Percentiles rank a stretch among this genome's conserved stretches.
Conservation (phyloP, 805 yeast genomes). For the Pichia eremophila region DNA sequence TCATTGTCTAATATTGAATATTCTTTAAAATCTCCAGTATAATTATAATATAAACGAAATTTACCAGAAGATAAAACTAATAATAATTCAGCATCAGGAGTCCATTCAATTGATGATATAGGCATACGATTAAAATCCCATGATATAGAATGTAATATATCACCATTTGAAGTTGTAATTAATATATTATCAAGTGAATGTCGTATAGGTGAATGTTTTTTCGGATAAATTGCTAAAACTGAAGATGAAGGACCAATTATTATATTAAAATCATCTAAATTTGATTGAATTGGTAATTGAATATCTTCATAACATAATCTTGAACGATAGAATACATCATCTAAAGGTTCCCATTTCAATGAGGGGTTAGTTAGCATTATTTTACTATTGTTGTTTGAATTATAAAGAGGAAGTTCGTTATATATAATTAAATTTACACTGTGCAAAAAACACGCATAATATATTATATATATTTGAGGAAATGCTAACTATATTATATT, state of each 20-base stretch:
- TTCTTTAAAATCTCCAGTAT: slow-evolving; percentile 59
- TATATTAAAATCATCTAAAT: slow-evolving; percentile 30
- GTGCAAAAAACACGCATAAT: too few species aligned
- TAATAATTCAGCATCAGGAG: slow-evolving; percentile 42
- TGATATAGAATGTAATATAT: slow-evolving; percentile 22
- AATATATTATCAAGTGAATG: slow-evolving; percentile 13
- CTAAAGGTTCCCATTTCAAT: slow-evolving; percentile 66
- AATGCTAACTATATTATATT: too few species aligned
- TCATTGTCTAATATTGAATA: slow-evolving; percentile 23
- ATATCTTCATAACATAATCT: slow-evolving; percentile 43
- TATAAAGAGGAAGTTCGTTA: too few species aligned
- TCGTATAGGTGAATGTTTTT: slow-evolving; percentile 2
- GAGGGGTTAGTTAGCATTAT: slow-evolving; percentile 20
- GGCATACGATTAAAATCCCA: slow-evolving; percentile 40
- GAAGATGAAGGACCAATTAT: slow-evolving; percentile 46
- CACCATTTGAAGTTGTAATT: slow-evolving; percentile 29
- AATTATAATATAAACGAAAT: slow-evolving; percentile 52
- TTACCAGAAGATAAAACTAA: slow-evolving; percentile 45
- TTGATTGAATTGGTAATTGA: slow-evolving; percentile 33
- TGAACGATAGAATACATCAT: slow-evolving; percentile 57
- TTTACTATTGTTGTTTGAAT: too few species aligned
- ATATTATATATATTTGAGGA: too few species aligned
- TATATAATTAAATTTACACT: too few species aligned
- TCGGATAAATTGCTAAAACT: slow-evolving; percentile 42
- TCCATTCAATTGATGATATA: slow-evolving; percentile 46